Evolutionary conservation across 1,284 basidiomycete genomes (phyloP).

Genomic region (Rhodotorula glutinis): DNA sequence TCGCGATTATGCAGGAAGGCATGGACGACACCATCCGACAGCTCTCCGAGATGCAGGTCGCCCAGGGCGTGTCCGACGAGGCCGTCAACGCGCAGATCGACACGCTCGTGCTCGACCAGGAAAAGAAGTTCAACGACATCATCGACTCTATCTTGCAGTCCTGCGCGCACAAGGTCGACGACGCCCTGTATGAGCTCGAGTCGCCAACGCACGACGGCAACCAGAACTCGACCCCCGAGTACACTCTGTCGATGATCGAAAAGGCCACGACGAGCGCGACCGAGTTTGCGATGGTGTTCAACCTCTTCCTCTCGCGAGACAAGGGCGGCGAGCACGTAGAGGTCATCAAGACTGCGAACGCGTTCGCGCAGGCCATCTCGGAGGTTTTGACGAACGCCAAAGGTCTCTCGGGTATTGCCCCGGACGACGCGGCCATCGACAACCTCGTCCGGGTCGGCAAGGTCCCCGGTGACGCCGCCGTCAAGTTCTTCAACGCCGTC

Average conservation of each 20-base stretch:
- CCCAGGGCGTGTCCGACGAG: slow-evolving; percentile 77
- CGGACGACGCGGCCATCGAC: slow-evolving; percentile 86
- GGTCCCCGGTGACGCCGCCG: slow-evolving; percentile 75
- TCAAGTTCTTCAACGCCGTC: slow-evolving; percentile 90
- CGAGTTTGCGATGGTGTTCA: slow-evolving; percentile 93
- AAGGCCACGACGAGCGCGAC: slow-evolving; percentile 90
- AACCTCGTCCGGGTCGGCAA: slow-evolving; percentile 84
- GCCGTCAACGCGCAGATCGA: slow-evolving; percentile 95
- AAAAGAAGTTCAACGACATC: slow-evolving; percentile 97
- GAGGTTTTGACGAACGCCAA: slow-evolving; percentile 92
- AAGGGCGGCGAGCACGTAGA: slow-evolving; percentile 91
- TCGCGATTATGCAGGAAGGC: slow-evolving; percentile 90
- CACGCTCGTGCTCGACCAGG: slow-evolving; percentile 91
- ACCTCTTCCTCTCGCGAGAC: slow-evolving; percentile 83
- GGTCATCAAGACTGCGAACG: slow-evolving; percentile 96
- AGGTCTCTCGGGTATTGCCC: slow-evolving; percentile 87
- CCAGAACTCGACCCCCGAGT: slow-evolving; percentile 93
- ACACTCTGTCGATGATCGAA: slow-evolving; percentile 97
- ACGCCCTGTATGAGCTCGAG: slow-evolving; percentile 95
- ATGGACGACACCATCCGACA: slow-evolving; percentile 92
- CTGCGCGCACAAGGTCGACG: slow-evolving; percentile 95
- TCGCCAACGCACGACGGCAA: slow-evolving; percentile 91
- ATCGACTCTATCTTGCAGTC: slow-evolving; percentile 98
- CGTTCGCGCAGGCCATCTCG: slow-evolving; percentile 85
- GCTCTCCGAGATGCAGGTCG: slow-evolving; percentile 81